phyloP scores from a whole-genome alignment of 225 moss, liverwort and hornwort species.

The Sphagnum tenellum region DNA sequence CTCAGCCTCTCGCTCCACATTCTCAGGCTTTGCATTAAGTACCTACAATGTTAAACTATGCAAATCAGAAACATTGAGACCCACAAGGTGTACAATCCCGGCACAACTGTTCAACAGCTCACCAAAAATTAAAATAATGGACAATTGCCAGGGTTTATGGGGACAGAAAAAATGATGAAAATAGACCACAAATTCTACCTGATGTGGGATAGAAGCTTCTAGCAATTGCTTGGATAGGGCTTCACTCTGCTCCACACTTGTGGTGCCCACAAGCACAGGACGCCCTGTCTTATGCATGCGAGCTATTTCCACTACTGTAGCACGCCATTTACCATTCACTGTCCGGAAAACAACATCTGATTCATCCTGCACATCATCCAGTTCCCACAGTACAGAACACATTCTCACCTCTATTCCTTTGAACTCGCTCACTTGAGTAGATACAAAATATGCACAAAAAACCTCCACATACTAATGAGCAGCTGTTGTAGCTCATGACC shows the following conservation, averaged over 20 bases:
- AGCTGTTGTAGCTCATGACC: no score
- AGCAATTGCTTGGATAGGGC: conserved; percentile 68
- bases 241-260: conserved; percentile 97
- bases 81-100: neutral
- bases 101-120: neutral
- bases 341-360: conserved; percentile 93
- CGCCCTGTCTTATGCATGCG: conserved; percentile 85
- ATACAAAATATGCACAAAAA: no score
- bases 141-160: no score
- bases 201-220: conserved; percentile 77
- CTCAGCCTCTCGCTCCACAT: conserved; percentile 93
- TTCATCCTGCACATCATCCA: conserved; percentile 56
- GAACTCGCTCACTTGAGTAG: no score
- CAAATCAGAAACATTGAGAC: neutral
- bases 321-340: conserved; percentile 83
- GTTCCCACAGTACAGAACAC: no score
- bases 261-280: conserved; percentile 90
- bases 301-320: conserved; percentile 77
- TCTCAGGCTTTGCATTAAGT: conserved; percentile 93
- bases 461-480: no score
- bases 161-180: no score
- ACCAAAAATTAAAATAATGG: no score
- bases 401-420: no score
- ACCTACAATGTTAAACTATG: conserved; percentile 27
- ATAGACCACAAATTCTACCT: conserved; percentile 28